phyloP scores from a whole-genome alignment of 441 rosid genomes.

The Bruguiera hainesii region DNA sequence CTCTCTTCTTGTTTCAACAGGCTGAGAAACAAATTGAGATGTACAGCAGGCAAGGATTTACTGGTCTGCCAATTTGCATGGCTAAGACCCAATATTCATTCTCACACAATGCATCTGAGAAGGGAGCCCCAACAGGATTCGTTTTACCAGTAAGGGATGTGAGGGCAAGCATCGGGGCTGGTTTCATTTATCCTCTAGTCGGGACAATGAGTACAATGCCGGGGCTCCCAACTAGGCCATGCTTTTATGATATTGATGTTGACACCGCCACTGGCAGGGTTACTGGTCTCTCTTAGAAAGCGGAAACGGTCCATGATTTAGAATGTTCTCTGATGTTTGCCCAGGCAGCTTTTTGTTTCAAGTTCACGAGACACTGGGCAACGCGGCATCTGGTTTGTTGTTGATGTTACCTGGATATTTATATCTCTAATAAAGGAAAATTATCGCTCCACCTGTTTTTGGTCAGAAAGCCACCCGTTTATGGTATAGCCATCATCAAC shows the following conservation, averaged over 20 bases:
- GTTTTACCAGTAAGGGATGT: conserved; percentile 82
- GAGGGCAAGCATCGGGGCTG: conserved; percentile 93
- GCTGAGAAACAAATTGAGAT: conserved; percentile 95
- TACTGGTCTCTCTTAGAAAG: conserved; percentile 65
- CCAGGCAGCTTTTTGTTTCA: conserved; percentile 51
- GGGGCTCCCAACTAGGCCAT: conserved; percentile 95
- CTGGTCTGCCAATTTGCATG: conserved; percentile 88
- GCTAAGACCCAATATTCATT: conserved; percentile 95
- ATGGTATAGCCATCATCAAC: no score
- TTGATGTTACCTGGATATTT: conserved; percentile 38
- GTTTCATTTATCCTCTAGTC: conserved; percentile 88
- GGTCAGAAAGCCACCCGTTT: no score
- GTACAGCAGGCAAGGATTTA: conserved; percentile 83
- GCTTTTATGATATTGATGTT: conserved; percentile 85
- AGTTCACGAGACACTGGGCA: background rate
- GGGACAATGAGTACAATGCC: conserved; percentile 99
- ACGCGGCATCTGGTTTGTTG: conserved; percentile 19
- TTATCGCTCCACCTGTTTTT: no score
- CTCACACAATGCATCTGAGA: conserved; percentile 66
- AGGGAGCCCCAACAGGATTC: conserved; percentile 88
- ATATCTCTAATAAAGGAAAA: no score
- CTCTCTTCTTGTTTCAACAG: conserved; percentile 31
- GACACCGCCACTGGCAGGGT: conserved; percentile 80
- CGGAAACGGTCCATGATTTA: background rate
- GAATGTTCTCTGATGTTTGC: conserved; percentile 47